Evolutionary conservation across 192 early-diverging fungal species (phyloP).

Genomic region (Backusella mclennaniae): DNA sequence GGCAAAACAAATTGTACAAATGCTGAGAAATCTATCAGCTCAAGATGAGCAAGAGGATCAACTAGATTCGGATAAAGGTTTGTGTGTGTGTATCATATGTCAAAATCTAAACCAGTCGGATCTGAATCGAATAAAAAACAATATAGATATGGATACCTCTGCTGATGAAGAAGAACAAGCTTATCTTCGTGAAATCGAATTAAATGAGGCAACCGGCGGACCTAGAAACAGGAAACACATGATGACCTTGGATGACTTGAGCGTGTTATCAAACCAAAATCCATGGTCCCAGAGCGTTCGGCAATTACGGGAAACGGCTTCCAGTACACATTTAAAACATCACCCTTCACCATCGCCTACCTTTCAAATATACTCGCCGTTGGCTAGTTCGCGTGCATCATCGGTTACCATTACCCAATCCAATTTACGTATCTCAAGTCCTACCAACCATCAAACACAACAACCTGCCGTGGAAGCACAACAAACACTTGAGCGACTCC

Average conservation of each 20-base stretch:
- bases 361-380: constrained; percentile 6
- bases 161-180: constrained; percentile 34
- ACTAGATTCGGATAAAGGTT: background rate
- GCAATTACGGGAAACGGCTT: background rate
- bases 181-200: constrained; percentile 31
- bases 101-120: background rate
- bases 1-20: constrained; percentile 29
- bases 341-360: background rate
- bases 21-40: constrained; percentile 22
- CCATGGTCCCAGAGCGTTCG: background rate
- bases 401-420: constrained; percentile 1
- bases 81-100: background rate
- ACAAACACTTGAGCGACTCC: constrained; percentile 32
- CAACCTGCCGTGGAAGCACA: constrained; percentile 19
- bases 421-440: background rate
- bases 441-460: constrained; percentile 14
- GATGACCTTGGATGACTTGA: constrained; percentile 1
- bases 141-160: background rate
- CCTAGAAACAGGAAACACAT: background rate
- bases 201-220: constrained; percentile 1
- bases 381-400: background rate
- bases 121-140: background rate
- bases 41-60: constrained; percentile 20
- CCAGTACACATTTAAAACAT: background rate
- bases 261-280: background rate